Percentiles rank a stretch among this genome's conserved stretches.
phyloP scores from a whole-genome alignment of 176 grass and related monocot species.

The Oropetium thomaeum region DNA sequence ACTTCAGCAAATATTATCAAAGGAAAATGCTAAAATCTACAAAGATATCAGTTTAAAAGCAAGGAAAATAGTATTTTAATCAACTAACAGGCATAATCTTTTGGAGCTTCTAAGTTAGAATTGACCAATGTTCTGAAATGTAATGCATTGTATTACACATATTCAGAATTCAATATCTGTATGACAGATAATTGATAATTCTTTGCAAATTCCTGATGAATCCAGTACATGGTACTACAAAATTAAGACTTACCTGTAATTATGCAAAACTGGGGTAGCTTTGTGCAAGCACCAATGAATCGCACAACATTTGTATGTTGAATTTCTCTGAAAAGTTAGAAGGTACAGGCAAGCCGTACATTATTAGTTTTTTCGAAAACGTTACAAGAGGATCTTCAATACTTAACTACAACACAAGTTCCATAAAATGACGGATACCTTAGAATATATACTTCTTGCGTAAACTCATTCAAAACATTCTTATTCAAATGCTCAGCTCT shows the following conservation, averaged over 20 bases:
- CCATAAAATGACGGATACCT: slow-evolving; percentile 60
- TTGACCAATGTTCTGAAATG: background rate
- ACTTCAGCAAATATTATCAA: slow-evolving; percentile 10
- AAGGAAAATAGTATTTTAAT: slow-evolving; percentile 2
- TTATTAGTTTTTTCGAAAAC: background rate
- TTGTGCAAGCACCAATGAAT: slow-evolving; percentile 95
- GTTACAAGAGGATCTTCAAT: background rate
- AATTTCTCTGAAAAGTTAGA: slow-evolving; percentile 72
- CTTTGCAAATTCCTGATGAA: slow-evolving; percentile 9
- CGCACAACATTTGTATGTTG: slow-evolving; percentile 94
- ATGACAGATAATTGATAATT: slow-evolving; percentile 19
- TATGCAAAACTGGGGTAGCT: slow-evolving; percentile 85
- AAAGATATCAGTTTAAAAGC: slow-evolving; percentile 15
- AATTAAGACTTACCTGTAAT: slow-evolving; percentile 70
- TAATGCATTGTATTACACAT: background rate
- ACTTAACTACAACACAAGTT: slow-evolving; percentile 7
- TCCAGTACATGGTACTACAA: background rate
- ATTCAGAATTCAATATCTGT: slow-evolving; percentile 3
- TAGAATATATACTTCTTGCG: slow-evolving; percentile 96
- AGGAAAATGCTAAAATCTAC: slow-evolving; percentile 13
- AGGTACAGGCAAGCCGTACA: slow-evolving; percentile 22
- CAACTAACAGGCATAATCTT: slow-evolving; percentile 23
- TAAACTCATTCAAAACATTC: slow-evolving; percentile 77
- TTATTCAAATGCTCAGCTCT: slow-evolving; percentile 88
- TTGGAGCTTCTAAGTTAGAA: background rate